phyloP scores from a whole-genome alignment of 2,329 filamentous ascomycete species.

The Chaetomiaceae sp. region DNA sequence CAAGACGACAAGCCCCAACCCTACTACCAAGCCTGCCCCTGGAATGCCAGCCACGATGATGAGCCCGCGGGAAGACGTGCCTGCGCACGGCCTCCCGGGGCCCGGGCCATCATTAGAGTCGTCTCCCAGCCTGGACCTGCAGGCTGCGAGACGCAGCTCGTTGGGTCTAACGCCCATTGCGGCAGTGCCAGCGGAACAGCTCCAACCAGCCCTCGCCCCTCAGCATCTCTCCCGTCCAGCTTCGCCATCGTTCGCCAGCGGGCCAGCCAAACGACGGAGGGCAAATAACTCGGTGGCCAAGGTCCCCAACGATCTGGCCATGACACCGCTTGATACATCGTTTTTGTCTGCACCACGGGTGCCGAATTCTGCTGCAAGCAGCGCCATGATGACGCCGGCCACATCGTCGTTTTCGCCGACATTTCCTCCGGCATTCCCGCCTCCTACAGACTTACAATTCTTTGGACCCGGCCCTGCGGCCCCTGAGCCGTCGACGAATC shows the following conservation, averaged over 20 bases:
- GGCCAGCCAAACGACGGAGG: constrained; percentile 76
- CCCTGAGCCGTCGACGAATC: constrained; percentile 32
- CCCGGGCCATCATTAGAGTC: constrained; percentile 8
- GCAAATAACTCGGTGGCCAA: constrained; percentile 63
- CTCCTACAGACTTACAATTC: constrained; percentile 37
- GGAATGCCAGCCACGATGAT: constrained; percentile 12
- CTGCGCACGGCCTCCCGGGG: neutral
- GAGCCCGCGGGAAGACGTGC: constrained; percentile 11
- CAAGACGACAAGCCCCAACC: constrained; percentile 65
- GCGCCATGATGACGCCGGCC: constrained; percentile 34
- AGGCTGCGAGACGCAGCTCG: constrained; percentile 9
- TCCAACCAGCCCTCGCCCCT: constrained; percentile 6
- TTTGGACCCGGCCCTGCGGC: constrained; percentile 41
- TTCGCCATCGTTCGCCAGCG: constrained; percentile 64
- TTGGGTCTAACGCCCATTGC: constrained; percentile 1
- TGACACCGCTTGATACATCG: constrained; percentile 72
- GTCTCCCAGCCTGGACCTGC: constrained; percentile 13
- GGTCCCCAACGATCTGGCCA: constrained; percentile 68
- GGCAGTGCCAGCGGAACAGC: constrained; percentile 2
- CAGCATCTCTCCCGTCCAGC: constrained; percentile 57
- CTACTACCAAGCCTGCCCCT: constrained; percentile 33
- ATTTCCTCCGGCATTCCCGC: constrained; percentile 39
- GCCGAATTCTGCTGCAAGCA: constrained; percentile 29
- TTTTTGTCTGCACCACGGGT: constrained; percentile 37
- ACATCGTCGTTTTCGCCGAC: constrained; percentile 53